Percentiles rank a stretch among this genome's conserved stretches.
Conservation (phyloP, 176 grass and related monocot genomes). For the Echinochloa phyllopogon region DNA sequence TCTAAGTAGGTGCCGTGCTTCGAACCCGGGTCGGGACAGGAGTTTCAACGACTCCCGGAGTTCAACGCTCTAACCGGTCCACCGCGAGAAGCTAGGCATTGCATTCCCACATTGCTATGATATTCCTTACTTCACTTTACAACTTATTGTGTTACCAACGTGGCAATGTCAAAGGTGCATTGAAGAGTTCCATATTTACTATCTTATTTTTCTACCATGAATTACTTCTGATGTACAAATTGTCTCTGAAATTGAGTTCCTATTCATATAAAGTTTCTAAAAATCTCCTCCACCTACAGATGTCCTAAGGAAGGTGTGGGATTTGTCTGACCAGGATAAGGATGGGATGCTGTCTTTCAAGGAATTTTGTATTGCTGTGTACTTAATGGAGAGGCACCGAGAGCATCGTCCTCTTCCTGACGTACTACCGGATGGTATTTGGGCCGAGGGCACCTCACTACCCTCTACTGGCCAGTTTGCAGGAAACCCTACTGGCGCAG, state of each 20-base stretch:
- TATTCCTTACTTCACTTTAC: slow-evolving; percentile 24
- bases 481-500: slow-evolving; percentile 52
- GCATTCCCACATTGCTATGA: slow-evolving; percentile 20
- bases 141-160: slow-evolving; percentile 18
- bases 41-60: no score
- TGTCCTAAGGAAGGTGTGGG: slow-evolving; percentile 95
- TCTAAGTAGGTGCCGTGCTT: no score
- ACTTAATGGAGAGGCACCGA: slow-evolving; percentile 93
- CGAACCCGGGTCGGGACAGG: no score
- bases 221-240: slow-evolving; percentile 22
- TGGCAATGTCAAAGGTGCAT: slow-evolving; percentile 12
- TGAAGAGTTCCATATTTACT: slow-evolving; percentile 1
- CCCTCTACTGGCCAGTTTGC: slow-evolving; percentile 87
- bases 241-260: slow-evolving; percentile 30
- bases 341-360: slow-evolving; percentile 93
- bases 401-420: slow-evolving; percentile 84
- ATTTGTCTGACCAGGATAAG: slow-evolving; percentile 99
- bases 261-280: slow-evolving; percentile 33
- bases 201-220: slow-evolving; percentile 21
- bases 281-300: slow-evolving; percentile 58
- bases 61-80: no score
- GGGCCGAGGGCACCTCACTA: slow-evolving; percentile 82
- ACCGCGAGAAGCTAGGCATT: no score
- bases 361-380: slow-evolving; percentile 96
- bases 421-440: slow-evolving; percentile 79